Conservation (phyloP, 306 rosid species). For the Leucaena leucocephala region DNA sequence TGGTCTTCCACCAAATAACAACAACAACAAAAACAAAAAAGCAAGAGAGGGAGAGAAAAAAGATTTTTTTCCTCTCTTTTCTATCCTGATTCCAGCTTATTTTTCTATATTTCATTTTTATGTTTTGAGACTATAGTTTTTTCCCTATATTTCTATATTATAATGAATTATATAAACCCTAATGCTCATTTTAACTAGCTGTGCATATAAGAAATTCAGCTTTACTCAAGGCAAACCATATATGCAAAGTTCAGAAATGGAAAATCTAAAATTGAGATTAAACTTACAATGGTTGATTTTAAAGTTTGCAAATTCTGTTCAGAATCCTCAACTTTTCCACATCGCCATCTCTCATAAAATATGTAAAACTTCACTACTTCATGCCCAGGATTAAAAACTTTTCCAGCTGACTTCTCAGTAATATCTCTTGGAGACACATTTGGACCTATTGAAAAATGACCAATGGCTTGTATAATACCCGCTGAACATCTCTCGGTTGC, state of each 20-base stretch:
- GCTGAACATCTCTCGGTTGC: constrained; percentile 83
- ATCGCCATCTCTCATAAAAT: constrained; percentile 77
- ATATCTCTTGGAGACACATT: constrained; percentile 75
- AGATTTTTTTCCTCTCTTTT: not conserved
- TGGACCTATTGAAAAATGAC: constrained; percentile 66
- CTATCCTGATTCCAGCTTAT: constrained; percentile 2
- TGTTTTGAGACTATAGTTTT: not conserved
- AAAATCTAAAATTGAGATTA: constrained; percentile 16
- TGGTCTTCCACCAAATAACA: not conserved
- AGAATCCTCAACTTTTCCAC: constrained; percentile 63
- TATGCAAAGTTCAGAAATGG: not conserved
- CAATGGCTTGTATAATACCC: constrained; percentile 79
- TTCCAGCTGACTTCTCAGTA: constrained; percentile 30
- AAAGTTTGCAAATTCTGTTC: constrained; percentile 49
- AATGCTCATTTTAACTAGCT: constrained; percentile 10
- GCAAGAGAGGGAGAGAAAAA: not conserved
- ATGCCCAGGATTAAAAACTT: constrained; percentile 44
- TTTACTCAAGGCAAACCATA: constrained; percentile 23
- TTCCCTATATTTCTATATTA: not conserved
- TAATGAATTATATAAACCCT: constrained; percentile 12
- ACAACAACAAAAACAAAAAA: too few species aligned
- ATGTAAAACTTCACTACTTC: constrained; percentile 69
- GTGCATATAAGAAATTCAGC: constrained; percentile 33
- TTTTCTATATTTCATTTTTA: constrained; percentile 21
- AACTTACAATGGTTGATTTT: constrained; percentile 66